Conservation (phyloP, 2,329 filamentous ascomycete species). For the Tympanopsis confertula region DNA sequence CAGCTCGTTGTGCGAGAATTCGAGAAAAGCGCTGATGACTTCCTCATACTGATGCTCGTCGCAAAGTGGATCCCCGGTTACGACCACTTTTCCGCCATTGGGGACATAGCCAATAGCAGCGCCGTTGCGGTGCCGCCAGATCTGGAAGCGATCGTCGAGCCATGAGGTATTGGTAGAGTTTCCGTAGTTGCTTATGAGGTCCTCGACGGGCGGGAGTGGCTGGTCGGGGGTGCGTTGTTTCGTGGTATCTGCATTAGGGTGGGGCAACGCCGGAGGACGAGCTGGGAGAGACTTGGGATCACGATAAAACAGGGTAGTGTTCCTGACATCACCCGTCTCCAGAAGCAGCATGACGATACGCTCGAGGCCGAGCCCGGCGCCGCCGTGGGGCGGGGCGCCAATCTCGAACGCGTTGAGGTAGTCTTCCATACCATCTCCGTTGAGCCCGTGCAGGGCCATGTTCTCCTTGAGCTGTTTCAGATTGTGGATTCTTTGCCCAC, state of each 20-base stretch:
- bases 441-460: slow-evolving; percentile 65
- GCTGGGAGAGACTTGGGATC: slow-evolving; percentile 78
- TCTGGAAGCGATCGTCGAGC: slow-evolving; percentile 77
- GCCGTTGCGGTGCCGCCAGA: slow-evolving; percentile 78
- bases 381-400: slow-evolving; percentile 79
- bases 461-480: slow-evolving; percentile 61
- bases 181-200: slow-evolving; percentile 89
- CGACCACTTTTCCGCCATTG: slow-evolving; percentile 61
- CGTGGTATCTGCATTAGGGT: slow-evolving; percentile 77
- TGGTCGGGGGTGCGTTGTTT: slow-evolving; percentile 40
- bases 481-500: slow-evolving; percentile 86
- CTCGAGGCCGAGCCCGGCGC: slow-evolving; percentile 81
- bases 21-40: slow-evolving; percentile 64
- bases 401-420: slow-evolving; percentile 82
- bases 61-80: slow-evolving; percentile 81
- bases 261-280: slow-evolving; percentile 55
- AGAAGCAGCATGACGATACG: slow-evolving; percentile 78
- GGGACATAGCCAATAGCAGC: slow-evolving; percentile 77
- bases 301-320: slow-evolving; percentile 76
- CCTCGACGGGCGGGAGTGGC: slow-evolving; percentile 63
- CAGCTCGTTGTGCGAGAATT: slow-evolving; percentile 59
- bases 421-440: slow-evolving; percentile 75
- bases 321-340: slow-evolving; percentile 76
- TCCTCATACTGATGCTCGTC: slow-evolving; percentile 64
- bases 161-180: slow-evolving; percentile 90